Percentiles rank a stretch among this genome's conserved stretches.
These are phyloP conservation scores for Verticillium tricorpus DNA, from an alignment of 2,329 filamentous ascomycete species.

Conservation along the genomic window DNA sequence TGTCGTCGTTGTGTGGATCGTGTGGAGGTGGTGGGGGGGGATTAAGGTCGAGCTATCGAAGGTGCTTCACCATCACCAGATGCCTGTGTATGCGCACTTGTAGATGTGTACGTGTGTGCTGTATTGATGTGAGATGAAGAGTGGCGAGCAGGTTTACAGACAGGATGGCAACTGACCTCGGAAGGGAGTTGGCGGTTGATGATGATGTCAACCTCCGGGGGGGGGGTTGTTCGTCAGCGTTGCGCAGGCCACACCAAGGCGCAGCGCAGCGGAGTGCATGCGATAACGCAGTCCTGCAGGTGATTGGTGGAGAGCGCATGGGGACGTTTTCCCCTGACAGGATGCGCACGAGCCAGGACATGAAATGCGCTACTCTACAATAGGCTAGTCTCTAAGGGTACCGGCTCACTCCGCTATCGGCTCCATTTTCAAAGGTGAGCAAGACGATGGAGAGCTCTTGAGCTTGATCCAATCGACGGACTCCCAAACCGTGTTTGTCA, in stretches of 20 bases:
- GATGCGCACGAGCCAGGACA: background rate
- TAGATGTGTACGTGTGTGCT: background rate
- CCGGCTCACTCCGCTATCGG: background rate
- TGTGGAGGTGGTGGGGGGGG: background rate
- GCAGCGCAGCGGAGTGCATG: background rate
- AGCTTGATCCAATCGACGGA: background rate
- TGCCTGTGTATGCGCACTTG: background rate
- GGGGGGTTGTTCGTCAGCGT: conserved; percentile 8
- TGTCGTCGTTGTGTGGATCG: background rate
- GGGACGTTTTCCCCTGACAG: background rate
- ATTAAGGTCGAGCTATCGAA: background rate
- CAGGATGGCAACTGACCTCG: background rate
- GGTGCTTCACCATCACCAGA: background rate
- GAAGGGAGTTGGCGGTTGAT: conserved; percentile 4
- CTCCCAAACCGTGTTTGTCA: background rate
- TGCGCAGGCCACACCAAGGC: background rate
- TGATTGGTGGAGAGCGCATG: background rate
- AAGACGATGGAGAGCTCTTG: background rate
- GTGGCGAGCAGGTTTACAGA: too few species aligned
- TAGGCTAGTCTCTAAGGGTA: conserved; percentile 2
- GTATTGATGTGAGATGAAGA: background rate
- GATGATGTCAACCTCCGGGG: conserved; percentile 13
- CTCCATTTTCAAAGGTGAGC: background rate
- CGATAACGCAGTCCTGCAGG: background rate
- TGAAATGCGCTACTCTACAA: background rate